These are phyloP conservation scores for Mortierella polycephala DNA, from an alignment of 371 early-diverging fungal species.

Conservation along the genomic window DNA sequence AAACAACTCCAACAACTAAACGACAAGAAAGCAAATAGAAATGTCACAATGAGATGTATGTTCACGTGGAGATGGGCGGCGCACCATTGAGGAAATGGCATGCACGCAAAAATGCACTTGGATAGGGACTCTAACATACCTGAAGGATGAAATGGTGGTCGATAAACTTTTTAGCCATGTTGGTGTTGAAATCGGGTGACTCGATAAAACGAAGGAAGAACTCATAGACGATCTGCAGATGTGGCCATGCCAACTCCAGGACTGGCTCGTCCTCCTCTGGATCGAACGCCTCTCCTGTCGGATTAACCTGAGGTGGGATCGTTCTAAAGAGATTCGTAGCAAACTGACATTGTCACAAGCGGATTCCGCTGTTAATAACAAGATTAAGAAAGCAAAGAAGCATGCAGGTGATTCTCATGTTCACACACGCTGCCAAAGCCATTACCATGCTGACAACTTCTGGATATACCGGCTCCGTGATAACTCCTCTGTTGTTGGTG, in stretches of 20 bases:
- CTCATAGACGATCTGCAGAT: slow-evolving; percentile 96
- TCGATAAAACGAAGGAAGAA: slow-evolving; percentile 97
- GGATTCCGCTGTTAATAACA: slow-evolving; percentile 1
- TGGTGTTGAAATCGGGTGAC: slow-evolving; percentile 95
- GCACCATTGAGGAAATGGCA: background rate
- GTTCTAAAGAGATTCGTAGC: slow-evolving; percentile 92
- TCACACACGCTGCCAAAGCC: background rate
- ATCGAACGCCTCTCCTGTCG: slow-evolving; percentile 93
- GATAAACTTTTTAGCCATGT: slow-evolving; percentile 93
- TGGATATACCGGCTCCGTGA: slow-evolving; percentile 89
- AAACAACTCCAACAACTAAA: slow-evolving; percentile 90
- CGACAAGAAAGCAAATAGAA: background rate
- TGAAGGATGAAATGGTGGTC: slow-evolving; percentile 93
- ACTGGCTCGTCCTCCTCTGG: slow-evolving; percentile 99
- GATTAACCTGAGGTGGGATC: slow-evolving; percentile 92
- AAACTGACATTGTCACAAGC: slow-evolving; percentile 65
- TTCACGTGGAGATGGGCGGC: background rate
- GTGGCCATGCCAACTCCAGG: slow-evolving; percentile 96
- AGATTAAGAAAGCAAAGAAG: background rate
- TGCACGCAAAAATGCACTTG: background rate
- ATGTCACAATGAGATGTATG: background rate
- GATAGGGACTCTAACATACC: slow-evolving; percentile 55
- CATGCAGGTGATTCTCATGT: background rate
- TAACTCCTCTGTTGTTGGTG: slow-evolving; percentile 82
- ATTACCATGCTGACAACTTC: slow-evolving; percentile 92